These are phyloP conservation scores for Malus sieversii DNA, from an alignment of 306 rosid species.

Conservation along the genomic window DNA sequence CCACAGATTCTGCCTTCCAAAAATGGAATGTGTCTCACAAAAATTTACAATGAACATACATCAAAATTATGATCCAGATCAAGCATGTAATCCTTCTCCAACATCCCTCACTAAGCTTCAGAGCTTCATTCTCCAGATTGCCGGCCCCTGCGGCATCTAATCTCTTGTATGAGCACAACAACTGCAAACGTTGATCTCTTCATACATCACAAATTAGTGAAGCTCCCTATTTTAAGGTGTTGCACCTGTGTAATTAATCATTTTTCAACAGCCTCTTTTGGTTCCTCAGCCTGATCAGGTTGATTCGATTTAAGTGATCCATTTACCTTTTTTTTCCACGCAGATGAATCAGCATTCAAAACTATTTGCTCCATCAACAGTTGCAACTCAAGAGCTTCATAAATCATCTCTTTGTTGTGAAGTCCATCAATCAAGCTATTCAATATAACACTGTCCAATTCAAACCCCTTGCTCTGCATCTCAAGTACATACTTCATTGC, in stretches of 20 bases:
- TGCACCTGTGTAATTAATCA: background rate
- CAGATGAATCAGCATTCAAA: background rate
- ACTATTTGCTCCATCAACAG: slow-evolving; percentile 9
- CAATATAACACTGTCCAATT: slow-evolving; percentile 3
- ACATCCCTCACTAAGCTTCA: background rate
- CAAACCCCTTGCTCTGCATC: slow-evolving; percentile 16
- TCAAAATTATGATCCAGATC: background rate
- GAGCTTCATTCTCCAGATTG: background rate
- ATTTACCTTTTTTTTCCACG: background rate
- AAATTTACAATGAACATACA: no score
- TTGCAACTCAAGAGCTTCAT: slow-evolving; percentile 20
- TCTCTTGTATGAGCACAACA: background rate
- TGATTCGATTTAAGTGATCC: slow-evolving; percentile 3
- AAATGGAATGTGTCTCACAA: background rate
- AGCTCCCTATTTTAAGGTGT: background rate
- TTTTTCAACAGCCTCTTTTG: background rate
- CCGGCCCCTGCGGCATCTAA: background rate
- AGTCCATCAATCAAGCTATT: slow-evolving; percentile 14
- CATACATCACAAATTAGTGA: background rate
- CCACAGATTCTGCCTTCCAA: background rate
- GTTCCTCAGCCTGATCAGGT: slow-evolving; percentile 7
- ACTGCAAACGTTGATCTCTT: background rate
- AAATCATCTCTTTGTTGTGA: slow-evolving; percentile 12
- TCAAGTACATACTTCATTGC: slow-evolving; percentile 13
- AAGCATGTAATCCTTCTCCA: background rate